Base-by-base conservation (phyloP, 345 rosid genomes). In the thale cress (Arabidopsis thaliana) region DNA sequence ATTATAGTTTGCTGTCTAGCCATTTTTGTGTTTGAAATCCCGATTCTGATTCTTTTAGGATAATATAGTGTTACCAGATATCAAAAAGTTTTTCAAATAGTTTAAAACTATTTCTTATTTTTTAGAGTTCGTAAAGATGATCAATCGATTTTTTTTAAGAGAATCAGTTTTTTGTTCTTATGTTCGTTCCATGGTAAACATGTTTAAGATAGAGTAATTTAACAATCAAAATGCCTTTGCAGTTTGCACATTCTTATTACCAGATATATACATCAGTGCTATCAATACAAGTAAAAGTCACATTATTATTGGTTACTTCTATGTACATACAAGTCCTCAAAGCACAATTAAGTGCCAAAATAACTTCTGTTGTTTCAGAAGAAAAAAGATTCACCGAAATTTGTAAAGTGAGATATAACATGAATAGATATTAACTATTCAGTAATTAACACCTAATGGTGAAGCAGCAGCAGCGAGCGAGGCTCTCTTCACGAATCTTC, bases 401-500 rank as follows among this genome's bases (percentile, higher is more conserved):
- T 24, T 13, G 63, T 68, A 61, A 42, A 69, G 24, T 61, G 64
- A 76, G 69, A 68, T 60, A 69, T 42, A 44, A 30, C 62, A 41
- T 51, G 73, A 32, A 48, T 42, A 53, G 12, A 42, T 30, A 38
- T 20, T 42, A 33, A 41, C 62, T 44, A 28, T 28, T 77, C 66
- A 77, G 67, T 70, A 70, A 16, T 63, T 63, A n/a, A 62, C 71
- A 55, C 71, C 45, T 45, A 64, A 28, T 55, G 76, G 60, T 57
- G 81, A 71, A 65, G 32, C n/a, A 1, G 77, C 55, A 64, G 12
- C 58, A 63, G 73, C 76, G 40, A 81, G 85, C 6, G 83, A 50
- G 11, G 93, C 14, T 80, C 92, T 87, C 85, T 95, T 95, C 7
- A 95, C 97, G 72, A 95, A 95, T 74, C 99, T 87, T 60, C 99